phyloP scores from a whole-genome alignment of 2,329 filamentous ascomycete species.

The Cladophialophora exuberans region DNA sequence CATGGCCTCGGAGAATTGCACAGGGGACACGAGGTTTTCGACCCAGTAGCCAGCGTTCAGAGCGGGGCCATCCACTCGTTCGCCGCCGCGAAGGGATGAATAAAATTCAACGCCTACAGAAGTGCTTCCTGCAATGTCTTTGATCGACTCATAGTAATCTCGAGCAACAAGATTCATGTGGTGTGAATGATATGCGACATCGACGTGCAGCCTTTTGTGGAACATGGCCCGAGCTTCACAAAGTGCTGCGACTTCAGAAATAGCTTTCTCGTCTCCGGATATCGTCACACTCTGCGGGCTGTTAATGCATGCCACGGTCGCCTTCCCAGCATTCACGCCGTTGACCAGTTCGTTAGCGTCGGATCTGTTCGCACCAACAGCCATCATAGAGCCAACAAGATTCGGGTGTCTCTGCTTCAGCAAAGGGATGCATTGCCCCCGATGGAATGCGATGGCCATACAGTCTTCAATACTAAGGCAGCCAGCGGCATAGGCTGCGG shows the following conservation, averaged over 20 bases:
- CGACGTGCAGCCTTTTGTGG: constrained; percentile 35
- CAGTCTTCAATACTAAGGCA: constrained; percentile 21
- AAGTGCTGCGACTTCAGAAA: constrained; percentile 29
- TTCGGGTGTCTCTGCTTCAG: too few relatives aligned
- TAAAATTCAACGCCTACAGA: not conserved
- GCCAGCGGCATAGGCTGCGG: constrained; percentile 40
- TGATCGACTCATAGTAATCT: not conserved
- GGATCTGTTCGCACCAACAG: constrained; percentile 34
- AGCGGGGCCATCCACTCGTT: constrained; percentile 2
- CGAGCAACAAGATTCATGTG: constrained; percentile 35
- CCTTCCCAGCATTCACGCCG: not conserved
- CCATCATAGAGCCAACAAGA: constrained; percentile 42
- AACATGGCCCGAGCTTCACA: constrained; percentile 34
- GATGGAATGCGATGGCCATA: constrained; percentile 32
- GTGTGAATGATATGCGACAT: constrained; percentile 41
- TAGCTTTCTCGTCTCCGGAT: constrained; percentile 35
- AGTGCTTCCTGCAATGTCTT: not conserved
- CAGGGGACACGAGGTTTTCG: constrained; percentile 39
- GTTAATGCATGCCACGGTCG: constrained; percentile 39
- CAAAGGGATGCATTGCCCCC: constrained; percentile 22
- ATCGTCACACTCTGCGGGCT: constrained; percentile 39
- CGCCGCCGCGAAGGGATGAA: constrained; percentile 19
- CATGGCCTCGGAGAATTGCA: constrained; percentile 31
- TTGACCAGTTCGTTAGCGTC: constrained; percentile 12
- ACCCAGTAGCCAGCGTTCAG: constrained; percentile 39